Conservation (phyloP, 2,329 filamentous ascomycete genomes). For the Helotiales sp. region DNA sequence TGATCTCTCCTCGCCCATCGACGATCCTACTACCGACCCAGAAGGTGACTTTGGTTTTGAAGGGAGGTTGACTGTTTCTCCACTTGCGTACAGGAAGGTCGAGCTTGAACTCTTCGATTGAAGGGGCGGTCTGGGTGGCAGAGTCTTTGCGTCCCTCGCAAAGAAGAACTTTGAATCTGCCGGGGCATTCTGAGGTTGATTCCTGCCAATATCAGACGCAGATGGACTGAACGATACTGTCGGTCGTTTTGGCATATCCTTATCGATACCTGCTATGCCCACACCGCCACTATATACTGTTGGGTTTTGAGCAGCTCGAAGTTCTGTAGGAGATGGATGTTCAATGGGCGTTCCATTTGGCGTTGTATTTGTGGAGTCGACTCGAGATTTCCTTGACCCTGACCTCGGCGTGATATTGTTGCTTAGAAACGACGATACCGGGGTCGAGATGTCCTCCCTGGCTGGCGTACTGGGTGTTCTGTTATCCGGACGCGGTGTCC, state of each 20-base stretch:
- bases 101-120: slow-evolving; percentile 32
- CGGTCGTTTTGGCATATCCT: slow-evolving; percentile 28
- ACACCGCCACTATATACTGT: slow-evolving; percentile 19
- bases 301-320: slow-evolving; percentile 36
- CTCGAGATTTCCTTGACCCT: slow-evolving; percentile 68
- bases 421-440: slow-evolving; percentile 56
- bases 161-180: slow-evolving; percentile 82
- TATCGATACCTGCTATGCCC: slow-evolving; percentile 29
- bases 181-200: slow-evolving; percentile 25
- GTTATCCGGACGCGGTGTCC: slow-evolving; percentile 47
- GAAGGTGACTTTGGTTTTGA: slow-evolving; percentile 16
- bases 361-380: slow-evolving; percentile 67
- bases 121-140: slow-evolving; percentile 29
- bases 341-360: slow-evolving; percentile 58
- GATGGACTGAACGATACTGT: slow-evolving; percentile 43
- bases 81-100: slow-evolving; percentile 51
- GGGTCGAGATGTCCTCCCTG: slow-evolving; percentile 52
- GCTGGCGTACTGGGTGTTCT: slow-evolving; percentile 19
- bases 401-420: slow-evolving; percentile 79
- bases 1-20: slow-evolving; percentile 29
- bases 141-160: slow-evolving; percentile 70
- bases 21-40: slow-evolving; percentile 32
- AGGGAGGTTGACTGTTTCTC: slow-evolving; percentile 42
- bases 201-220: slow-evolving; percentile 36
- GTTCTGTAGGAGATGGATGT: slow-evolving; percentile 30